phyloP scores from a whole-genome alignment of 208 protist species.

The Angomonas ambiguus region DNA sequence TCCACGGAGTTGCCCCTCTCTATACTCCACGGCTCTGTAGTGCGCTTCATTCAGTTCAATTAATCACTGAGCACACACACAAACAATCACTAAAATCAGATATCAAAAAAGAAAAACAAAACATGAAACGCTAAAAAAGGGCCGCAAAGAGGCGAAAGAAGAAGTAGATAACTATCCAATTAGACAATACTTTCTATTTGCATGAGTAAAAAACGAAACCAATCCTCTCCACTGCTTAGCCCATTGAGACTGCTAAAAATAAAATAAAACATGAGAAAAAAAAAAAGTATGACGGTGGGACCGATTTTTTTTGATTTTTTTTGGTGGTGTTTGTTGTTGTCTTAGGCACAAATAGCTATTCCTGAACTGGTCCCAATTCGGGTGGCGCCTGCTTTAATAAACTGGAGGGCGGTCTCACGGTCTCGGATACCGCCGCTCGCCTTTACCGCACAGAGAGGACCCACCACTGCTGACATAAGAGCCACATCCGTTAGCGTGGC shows the following conservation, averaged over 20 bases:
- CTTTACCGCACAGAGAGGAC: conserved; percentile 79
- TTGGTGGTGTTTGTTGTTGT: too few relatives aligned
- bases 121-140: too few relatives aligned
- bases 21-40: background rate
- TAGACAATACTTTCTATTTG: too few relatives aligned
- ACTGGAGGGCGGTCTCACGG: conserved; percentile 57
- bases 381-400: conserved; percentile 72
- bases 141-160: too few relatives aligned
- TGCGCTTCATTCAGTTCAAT: too few relatives aligned
- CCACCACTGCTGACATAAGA: conserved; percentile 90
- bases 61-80: too few relatives aligned
- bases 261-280: background rate
- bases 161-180: too few relatives aligned
- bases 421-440: conserved; percentile 90
- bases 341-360: conserved; percentile 47
- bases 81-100: too few relatives aligned
- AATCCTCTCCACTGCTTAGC: too few relatives aligned
- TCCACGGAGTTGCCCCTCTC: background rate
- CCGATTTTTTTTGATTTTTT: background rate
- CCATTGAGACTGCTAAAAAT: background rate
- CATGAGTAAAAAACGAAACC: too few relatives aligned
- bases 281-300: background rate
- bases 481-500: conserved; percentile 84
- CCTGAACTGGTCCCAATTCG: conserved; percentile 92
- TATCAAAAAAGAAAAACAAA: conserved; percentile 6